A percentile compares a stretch with the other conserved stretches of the same genome.
Conservation (phyloP, 2,329 filamentous ascomycete species). For the Diatrype stigma region DNA sequence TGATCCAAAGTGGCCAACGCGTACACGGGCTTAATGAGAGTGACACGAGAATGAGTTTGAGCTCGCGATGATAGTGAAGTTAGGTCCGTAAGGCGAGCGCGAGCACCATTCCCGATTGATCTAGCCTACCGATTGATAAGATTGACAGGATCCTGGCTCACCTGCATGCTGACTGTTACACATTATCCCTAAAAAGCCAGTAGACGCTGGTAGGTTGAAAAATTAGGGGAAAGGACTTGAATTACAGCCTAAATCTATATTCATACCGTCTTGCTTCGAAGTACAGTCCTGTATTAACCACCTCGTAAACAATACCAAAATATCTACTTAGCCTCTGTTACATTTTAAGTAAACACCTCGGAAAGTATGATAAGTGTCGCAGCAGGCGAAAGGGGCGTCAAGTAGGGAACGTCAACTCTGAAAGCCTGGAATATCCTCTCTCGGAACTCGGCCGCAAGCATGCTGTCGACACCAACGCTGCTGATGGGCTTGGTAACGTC, state of each 20-base stretch:
- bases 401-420: constrained; percentile 22
- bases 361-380: background rate
- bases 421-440: constrained; percentile 24
- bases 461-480: constrained; percentile 22
- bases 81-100: background rate
- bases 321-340: background rate
- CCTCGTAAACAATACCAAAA: background rate
- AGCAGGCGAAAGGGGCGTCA: background rate
- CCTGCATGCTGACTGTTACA: background rate
- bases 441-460: constrained; percentile 25
- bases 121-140: background rate
- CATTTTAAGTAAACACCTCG: background rate
- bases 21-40: background rate
- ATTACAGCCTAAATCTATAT: background rate
- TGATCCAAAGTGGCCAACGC: background rate
- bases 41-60: background rate
- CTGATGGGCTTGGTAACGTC: constrained; percentile 8
- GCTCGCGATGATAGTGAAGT: background rate
- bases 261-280: background rate
- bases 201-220: background rate
- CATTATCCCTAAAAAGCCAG: background rate
- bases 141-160: background rate
- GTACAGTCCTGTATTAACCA: background rate
- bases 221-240: background rate
- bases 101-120: background rate